Evolutionary conservation across 2,329 filamentous ascomycete species (phyloP), one percentile per base, ranked within the genome.

Genomic region (Ophiostoma australiae): DNA sequence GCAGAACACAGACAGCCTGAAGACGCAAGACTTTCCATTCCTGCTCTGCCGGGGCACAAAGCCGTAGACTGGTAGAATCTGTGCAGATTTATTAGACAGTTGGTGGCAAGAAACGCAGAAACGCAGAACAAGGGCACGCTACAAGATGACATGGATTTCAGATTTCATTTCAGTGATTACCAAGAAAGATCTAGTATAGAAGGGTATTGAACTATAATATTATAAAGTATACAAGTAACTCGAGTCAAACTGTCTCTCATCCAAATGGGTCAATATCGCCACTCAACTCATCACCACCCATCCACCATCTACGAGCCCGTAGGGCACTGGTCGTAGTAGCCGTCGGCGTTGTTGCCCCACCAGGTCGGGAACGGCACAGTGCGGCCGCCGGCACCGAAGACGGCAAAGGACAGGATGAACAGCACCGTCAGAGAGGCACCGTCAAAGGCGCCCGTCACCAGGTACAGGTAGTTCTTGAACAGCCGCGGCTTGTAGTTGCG

Each of bases 331-430:
- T 86, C 84, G 67, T 83, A 84, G 74, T 82, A 80, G 1, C 83
- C 84, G 33, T 82, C 76, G 0, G 73, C 77, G 39, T 85, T 85
- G 69, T 86, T 87, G 0, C 85, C 85, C 84, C 84, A 86, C 85
- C 85, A 87, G 1, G 74, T 76, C 0, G 84, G 84, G 74, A 87
- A 86, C 0, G 82, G 79, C 11, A 78, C 75, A 0, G 81, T 76
- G 1, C 48, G 31, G 61, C 74, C 73, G 2, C 83, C 83, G 2
- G 83, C 84, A 0, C 85, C 85, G 70, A 86, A 86, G 0, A 87
- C 85, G 0, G 85, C 84, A 76, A 87, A 87, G 0, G 84, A 86
- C 15, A 87, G 77, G 58, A 86, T 82, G 69, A 86, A 86, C 2
- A 86, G 77, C 0, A 81, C 82, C 1, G 79, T 77, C 4, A 85